Evolutionary conservation across 192 early-diverging fungal genomes (phyloP), one percentile per base, ranked within the genome.

Genomic region (Geranomyces variabilis): DNA sequence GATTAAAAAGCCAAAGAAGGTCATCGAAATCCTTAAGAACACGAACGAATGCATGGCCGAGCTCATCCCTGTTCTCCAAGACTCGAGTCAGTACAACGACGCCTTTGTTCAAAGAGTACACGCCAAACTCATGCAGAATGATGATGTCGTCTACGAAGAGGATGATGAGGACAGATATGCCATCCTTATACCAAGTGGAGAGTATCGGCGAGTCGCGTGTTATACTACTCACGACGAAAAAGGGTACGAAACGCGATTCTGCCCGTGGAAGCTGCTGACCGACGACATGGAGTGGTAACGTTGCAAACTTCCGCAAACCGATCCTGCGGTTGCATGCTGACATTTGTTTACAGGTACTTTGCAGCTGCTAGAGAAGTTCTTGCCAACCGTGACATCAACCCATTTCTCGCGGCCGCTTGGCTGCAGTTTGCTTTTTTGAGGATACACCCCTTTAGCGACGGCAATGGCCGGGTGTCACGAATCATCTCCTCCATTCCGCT

Each of bases 401-500:
- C 68, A 36, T 69, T 69, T 44, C 36, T 59, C 3, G 68, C 68
- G 9, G 33, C 56, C 36, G 68, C 68, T 4, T 69, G 53, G 53
- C 26, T 31, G 12, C 68, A 69, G 26, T 69, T 26, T 28, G 53
- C 34, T 14, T 69, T 69, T 30, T 33, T 69, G 12, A 1, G 57
- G 3, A 69, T 69, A 24, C 68, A 69, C 56, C 68, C 68, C 26
- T 69, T 69, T 36, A 55, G 55, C 14, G 68, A 69, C 24, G 68
- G 68, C 7, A 69, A 69, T 31, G 68, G 68, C 5, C 53, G 68
- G 3, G 68, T 69, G 3, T 10, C 28, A 17, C 68, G 68, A 6
- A 59, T 69, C 33, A 60, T 69, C 33, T 69, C 68, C 8, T 69
- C 68, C 1, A 69, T 69, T 7, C 68, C 68, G 7, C 44, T 69